Evolutionary conservation across 441 rosid genomes (phyloP).

Genomic region (Pelargonium myrrhifolium): DNA sequence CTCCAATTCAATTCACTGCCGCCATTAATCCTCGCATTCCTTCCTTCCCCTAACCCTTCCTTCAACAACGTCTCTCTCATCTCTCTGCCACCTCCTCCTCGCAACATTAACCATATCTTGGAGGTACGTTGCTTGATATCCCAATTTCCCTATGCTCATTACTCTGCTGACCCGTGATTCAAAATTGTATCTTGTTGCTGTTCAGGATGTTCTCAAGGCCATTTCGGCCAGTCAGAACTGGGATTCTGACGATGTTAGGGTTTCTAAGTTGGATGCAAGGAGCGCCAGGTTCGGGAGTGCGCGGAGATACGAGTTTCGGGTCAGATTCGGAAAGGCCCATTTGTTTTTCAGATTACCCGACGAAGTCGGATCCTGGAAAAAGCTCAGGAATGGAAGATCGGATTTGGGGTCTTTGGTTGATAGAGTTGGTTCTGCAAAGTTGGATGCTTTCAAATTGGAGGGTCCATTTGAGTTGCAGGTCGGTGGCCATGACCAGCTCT

Average conservation of each 20-base stretch:
- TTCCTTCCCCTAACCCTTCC: background rate
- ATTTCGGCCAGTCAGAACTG: slow-evolving; percentile 45
- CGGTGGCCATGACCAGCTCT: slow-evolving; percentile 29
- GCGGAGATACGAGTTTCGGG: slow-evolving; percentile 49
- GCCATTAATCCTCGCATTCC: slow-evolving; percentile 23
- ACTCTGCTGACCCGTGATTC: background rate
- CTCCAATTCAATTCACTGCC: slow-evolving; percentile 19
- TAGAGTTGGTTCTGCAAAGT: slow-evolving; percentile 30
- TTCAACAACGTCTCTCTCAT: background rate
- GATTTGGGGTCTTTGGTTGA: slow-evolving; percentile 33
- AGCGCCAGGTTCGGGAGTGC: slow-evolving; percentile 41
- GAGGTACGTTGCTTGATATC: slow-evolving; percentile 30
- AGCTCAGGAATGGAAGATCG: slow-evolving; percentile 18
- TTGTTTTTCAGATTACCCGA: slow-evolving; percentile 46
- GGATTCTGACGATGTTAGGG: slow-evolving; percentile 35
- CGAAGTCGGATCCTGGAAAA: slow-evolving; percentile 43
- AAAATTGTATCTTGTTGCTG: background rate
- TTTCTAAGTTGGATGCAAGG: slow-evolving; percentile 34
- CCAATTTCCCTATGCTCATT: background rate
- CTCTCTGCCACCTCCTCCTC: slow-evolving; percentile 12
- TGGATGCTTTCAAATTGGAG: slow-evolving; percentile 38
- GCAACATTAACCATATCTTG: slow-evolving; percentile 26
- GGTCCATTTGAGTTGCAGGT: slow-evolving; percentile 67
- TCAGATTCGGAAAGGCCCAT: slow-evolving; percentile 48
- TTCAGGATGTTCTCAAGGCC: slow-evolving; percentile 57